phyloP scores from a whole-genome alignment of 2,329 filamentous ascomycete species.

The Massarina eburnea region DNA sequence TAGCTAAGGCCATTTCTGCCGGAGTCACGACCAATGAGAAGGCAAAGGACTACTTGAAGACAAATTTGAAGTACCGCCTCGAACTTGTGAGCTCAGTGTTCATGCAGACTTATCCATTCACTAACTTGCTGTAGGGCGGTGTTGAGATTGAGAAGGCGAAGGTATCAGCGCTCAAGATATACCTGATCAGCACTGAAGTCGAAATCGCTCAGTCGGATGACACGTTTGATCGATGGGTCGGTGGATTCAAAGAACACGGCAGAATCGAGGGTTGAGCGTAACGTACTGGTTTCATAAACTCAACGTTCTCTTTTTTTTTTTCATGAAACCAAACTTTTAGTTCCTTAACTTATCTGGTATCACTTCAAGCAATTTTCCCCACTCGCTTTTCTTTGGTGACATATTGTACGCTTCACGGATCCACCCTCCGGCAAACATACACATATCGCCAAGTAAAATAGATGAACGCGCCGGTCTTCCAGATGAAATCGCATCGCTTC shows the following conservation, averaged over 20 bases:
- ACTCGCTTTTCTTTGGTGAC: neutral
- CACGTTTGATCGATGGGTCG: constrained; percentile 19
- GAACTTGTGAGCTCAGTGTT: constrained; percentile 12
- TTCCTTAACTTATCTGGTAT: too few species aligned
- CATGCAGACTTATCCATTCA: neutral
- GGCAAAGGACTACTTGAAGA: constrained; percentile 15
- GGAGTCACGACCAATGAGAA: constrained; percentile 7
- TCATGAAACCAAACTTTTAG: too few species aligned
- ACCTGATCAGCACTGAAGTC: constrained; percentile 15
- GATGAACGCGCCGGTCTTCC: constrained; percentile 5
- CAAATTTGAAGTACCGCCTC: constrained; percentile 13
- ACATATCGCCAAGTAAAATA: constrained; percentile 5
- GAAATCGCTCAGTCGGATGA: constrained; percentile 16
- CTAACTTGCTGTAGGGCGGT: constrained; percentile 9
- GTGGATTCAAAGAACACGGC: constrained; percentile 15
- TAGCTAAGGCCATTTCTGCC: constrained; percentile 9
- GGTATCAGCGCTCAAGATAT: constrained; percentile 12
- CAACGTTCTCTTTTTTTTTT: neutral
- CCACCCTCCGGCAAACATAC: constrained; percentile 1
- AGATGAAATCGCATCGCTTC: constrained; percentile 2
- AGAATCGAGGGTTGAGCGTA: constrained; percentile 8
- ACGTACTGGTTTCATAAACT: neutral
- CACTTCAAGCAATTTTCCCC: neutral
- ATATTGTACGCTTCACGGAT: too few species aligned
- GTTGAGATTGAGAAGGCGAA: constrained; percentile 13